A percentile compares a stretch with the other conserved stretches of the same genome.
Evolutionary conservation across 2,329 filamentous ascomycete species (phyloP).

Genomic region (Didymella lethalis): DNA sequence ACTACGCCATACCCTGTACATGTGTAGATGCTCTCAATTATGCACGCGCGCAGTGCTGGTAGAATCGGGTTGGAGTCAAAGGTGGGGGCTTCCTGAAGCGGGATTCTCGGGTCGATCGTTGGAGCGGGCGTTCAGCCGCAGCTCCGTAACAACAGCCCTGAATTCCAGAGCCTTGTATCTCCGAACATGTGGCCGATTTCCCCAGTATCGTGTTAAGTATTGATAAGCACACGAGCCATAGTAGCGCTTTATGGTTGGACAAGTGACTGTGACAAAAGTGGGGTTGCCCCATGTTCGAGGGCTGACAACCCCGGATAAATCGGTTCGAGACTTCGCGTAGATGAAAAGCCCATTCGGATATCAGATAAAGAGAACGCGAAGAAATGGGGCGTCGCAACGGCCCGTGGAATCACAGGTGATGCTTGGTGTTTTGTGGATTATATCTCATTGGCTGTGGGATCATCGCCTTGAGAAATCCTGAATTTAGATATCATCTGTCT

Average conservation of each 20-base stretch:
- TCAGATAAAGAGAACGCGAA: background rate
- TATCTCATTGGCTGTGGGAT: background rate
- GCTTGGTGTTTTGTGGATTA: background rate
- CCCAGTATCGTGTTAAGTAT: background rate
- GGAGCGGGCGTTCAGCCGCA: background rate
- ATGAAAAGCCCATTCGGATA: background rate
- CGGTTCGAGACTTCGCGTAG: background rate
- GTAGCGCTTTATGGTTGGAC: background rate
- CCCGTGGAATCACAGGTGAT: background rate
- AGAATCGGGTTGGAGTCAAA: background rate
- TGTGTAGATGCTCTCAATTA: background rate
- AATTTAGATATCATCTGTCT: too few species aligned
- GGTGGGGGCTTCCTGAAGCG: background rate
- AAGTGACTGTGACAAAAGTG: background rate
- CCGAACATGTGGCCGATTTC: background rate
- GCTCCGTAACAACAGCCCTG: background rate
- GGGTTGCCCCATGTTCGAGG: background rate
- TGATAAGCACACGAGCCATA: background rate
- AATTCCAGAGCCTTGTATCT: background rate
- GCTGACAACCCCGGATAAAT: background rate
- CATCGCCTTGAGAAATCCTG: background rate
- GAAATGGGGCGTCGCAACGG: background rate
- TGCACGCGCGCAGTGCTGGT: background rate
- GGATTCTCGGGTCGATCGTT: background rate
- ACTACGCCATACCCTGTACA: background rate